phyloP scores from a whole-genome alignment of 139 green algal species.

The Tetradesmus obliquus region DNA sequence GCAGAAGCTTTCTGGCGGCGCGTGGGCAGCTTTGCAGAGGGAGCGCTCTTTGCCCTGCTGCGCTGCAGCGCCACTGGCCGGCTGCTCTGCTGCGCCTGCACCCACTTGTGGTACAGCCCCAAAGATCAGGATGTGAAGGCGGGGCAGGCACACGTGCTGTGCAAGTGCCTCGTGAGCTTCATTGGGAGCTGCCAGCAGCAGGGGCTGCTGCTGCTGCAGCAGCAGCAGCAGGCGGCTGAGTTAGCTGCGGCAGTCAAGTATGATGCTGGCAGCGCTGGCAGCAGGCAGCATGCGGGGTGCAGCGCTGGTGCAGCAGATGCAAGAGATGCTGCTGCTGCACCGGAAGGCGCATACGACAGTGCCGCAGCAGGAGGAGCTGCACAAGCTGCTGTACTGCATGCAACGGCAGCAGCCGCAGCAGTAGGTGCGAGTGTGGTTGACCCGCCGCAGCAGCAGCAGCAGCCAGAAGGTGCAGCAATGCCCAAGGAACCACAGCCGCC shows the following conservation, averaged over 20 bases:
- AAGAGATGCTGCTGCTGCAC: background rate
- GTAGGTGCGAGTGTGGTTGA: background rate
- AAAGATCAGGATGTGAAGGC: slow-evolving; percentile 4
- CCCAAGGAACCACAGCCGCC: background rate
- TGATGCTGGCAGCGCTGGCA: background rate
- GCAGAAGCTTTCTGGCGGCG: slow-evolving; percentile 13
- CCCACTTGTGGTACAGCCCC: slow-evolving; percentile 8
- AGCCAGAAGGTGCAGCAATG: background rate
- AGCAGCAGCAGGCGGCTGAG: background rate
- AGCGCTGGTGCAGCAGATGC: background rate
- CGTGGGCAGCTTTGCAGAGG: background rate
- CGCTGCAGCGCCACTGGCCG: background rate
- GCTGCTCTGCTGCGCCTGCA: background rate
- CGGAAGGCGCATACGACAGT: background rate
- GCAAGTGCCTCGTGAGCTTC: slow-evolving; percentile 1
- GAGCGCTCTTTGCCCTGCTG: slow-evolving; percentile 26
- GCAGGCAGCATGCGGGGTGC: background rate
- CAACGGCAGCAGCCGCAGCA: slow-evolving; percentile 8
- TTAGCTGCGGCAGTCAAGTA: background rate
- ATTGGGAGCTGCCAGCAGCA: background rate
- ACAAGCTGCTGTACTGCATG: background rate
- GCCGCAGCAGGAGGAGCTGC: background rate
- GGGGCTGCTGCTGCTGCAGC: background rate
- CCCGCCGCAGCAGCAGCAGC: background rate
- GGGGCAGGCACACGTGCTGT: slow-evolving; percentile 10